A percentile compares a stretch with the other conserved stretches of the same genome.
Evolutionary conservation across 83 land plant genomes (phyloP).

Genomic region (Picea abies): DNA sequence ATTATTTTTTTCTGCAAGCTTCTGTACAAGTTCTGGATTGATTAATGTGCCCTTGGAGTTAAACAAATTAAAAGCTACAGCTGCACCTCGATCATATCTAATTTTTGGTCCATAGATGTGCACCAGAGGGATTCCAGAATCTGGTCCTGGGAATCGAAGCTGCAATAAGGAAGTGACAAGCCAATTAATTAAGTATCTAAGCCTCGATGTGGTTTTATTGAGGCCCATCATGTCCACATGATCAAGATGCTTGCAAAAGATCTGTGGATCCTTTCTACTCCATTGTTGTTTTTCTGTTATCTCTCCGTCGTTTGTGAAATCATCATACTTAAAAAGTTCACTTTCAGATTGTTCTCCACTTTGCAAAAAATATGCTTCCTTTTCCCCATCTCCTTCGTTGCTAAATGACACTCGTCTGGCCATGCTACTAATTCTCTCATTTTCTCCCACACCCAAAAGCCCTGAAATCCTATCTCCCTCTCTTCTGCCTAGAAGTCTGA

Average conservation of each 20-base stretch:
- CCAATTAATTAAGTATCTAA: constrained; percentile 88
- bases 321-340: constrained; percentile 43
- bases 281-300: constrained; percentile 53
- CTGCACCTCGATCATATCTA: constrained; percentile 93
- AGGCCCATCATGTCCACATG: constrained; percentile 90
- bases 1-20: constrained; percentile 80
- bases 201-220: constrained; percentile 74
- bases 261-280: constrained; percentile 68
- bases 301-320: constrained; percentile 35
- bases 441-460: constrained; percentile 51
- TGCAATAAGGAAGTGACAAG: constrained; percentile 85
- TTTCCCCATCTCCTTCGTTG: constrained; percentile 30
- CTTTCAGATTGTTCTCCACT: constrained; percentile 51
- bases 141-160: constrained; percentile 54
- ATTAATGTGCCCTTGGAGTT: constrained; percentile 52
- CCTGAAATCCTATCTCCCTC: constrained; percentile 39
- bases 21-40: constrained; percentile 75
- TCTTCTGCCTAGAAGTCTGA: constrained; percentile 61
- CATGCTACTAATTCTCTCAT: constrained; percentile 28
- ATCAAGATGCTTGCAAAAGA: constrained; percentile 86
- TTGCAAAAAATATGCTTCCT: constrained; percentile 21
- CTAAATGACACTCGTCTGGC: constrained; percentile 51
- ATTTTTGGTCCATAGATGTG: constrained; percentile 92
- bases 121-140: constrained; percentile 53
- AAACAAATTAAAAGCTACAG: constrained; percentile 90